Percentiles rank a stretch among this genome's conserved stretches.
Conservation (phyloP, 306 rosid genomes). For the Betula pendula region DNA sequence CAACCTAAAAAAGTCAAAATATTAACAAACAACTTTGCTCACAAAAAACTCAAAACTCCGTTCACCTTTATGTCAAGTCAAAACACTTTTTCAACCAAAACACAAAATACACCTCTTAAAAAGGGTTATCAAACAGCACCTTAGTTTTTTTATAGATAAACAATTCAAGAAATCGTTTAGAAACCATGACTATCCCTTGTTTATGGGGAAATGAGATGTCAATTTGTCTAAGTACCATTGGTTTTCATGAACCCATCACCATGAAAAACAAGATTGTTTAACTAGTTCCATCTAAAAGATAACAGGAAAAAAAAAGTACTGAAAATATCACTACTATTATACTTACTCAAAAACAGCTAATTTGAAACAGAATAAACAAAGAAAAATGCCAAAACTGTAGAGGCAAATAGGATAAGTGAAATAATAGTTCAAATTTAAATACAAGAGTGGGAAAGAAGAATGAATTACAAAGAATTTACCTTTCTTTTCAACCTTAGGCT, state of each 20-base stretch:
- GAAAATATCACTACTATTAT: neutral
- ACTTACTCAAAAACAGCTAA: neutral
- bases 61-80: too few relatives aligned
- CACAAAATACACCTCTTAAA: too few relatives aligned
- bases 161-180: neutral
- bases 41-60: too few relatives aligned
- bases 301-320: neutral
- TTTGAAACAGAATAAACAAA: constrained; percentile 1
- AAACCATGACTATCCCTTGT: neutral
- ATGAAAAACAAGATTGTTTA: neutral
- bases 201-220: neutral
- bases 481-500: constrained; percentile 56
- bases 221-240: neutral
- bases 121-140: too few relatives aligned
- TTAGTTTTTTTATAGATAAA: neutral
- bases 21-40: too few relatives aligned
- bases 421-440: constrained; percentile 6
- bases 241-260: neutral
- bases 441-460: constrained; percentile 28
- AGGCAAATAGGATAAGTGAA: constrained; percentile 17
- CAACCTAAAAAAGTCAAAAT: too few relatives aligned
- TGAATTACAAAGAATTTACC: constrained; percentile 29
- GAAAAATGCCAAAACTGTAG: neutral
- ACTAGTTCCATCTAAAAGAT: neutral
- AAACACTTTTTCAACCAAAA: too few relatives aligned